A percentile compares a stretch with the other conserved stretches of the same genome.
Evolutionary conservation across 768 basidiomycete genomes (phyloP).

Genomic region (Amanita muscaria): DNA sequence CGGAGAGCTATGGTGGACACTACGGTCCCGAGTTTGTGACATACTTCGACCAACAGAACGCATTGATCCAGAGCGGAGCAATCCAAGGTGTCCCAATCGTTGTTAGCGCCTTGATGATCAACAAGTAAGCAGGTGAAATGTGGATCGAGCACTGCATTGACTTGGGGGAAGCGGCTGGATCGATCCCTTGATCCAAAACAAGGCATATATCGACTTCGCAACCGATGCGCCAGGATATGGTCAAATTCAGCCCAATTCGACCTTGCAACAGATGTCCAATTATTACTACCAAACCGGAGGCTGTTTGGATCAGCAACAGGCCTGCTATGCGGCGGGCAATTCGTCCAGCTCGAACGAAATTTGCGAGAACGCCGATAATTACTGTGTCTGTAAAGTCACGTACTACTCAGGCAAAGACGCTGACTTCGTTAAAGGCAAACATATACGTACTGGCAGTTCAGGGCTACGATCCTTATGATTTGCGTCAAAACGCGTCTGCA

Average conservation of each 20-base stretch:
- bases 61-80: conserved; percentile 33
- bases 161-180: conserved; percentile 44
- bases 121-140: conserved; percentile 32
- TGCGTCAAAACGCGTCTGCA: conserved; percentile 45
- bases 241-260: conserved; percentile 40
- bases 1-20: conserved; percentile 63
- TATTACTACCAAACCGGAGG: conserved; percentile 40
- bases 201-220: conserved; percentile 54
- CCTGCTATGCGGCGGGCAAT: conserved; percentile 49
- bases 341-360: conserved; percentile 36
- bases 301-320: conserved; percentile 44
- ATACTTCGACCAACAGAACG: conserved; percentile 57
- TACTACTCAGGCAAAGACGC: background rate
- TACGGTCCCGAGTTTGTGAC: conserved; percentile 59
- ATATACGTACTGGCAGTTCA: conserved; percentile 45
- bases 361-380: conserved; percentile 42
- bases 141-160: background rate
- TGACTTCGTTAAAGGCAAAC: conserved; percentile 28
- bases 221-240: conserved; percentile 60
- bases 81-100: conserved; percentile 41
- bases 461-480: conserved; percentile 44
- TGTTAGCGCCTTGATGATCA: conserved; percentile 57
- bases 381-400: conserved; percentile 35
- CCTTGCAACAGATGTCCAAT: conserved; percentile 37
- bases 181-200: conserved; percentile 54